phyloP scores from a whole-genome alignment of 177 flowering plant genomes.

The Vitis hybrid region DNA sequence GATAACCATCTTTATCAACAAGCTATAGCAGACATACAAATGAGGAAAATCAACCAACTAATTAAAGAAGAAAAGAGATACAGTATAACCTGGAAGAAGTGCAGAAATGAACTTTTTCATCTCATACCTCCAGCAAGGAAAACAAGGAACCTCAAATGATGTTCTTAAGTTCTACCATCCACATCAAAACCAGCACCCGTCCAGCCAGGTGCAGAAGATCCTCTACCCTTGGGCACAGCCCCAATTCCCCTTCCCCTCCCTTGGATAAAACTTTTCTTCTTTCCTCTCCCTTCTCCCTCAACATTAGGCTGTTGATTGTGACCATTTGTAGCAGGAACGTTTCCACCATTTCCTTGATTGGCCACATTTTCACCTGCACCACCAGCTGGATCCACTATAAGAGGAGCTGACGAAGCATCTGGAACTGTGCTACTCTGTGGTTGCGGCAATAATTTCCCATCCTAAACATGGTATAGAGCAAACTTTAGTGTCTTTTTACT shows the following conservation, averaged over 20 bases:
- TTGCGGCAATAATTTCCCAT: slow-evolving; percentile 25
- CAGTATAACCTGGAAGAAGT: slow-evolving; percentile 1
- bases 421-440: slow-evolving; percentile 22
- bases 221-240: slow-evolving; percentile 69
- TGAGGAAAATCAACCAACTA: background rate
- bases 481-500: slow-evolving; percentile 6
- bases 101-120: background rate
- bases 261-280: slow-evolving; percentile 54
- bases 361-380: slow-evolving; percentile 18
- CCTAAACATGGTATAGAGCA: slow-evolving; percentile 32
- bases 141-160: background rate
- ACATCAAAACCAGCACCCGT: slow-evolving; percentile 98
- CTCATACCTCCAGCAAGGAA: background rate
- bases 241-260: slow-evolving; percentile 80
- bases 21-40: slow-evolving; percentile 7
- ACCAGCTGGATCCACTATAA: slow-evolving; percentile 21
- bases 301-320: slow-evolving; percentile 35
- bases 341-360: slow-evolving; percentile 33
- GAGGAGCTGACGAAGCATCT: slow-evolving; percentile 26
- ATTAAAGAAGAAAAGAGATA: background rate
- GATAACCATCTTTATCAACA: slow-evolving; percentile 7
- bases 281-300: slow-evolving; percentile 68
- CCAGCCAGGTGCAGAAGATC: slow-evolving; percentile 73
- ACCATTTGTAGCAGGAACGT: slow-evolving; percentile 27
- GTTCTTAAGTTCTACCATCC: slow-evolving; percentile 53